phyloP scores from a whole-genome alignment of 352 stramenopile species.

The Lagenidium sp. region DNA sequence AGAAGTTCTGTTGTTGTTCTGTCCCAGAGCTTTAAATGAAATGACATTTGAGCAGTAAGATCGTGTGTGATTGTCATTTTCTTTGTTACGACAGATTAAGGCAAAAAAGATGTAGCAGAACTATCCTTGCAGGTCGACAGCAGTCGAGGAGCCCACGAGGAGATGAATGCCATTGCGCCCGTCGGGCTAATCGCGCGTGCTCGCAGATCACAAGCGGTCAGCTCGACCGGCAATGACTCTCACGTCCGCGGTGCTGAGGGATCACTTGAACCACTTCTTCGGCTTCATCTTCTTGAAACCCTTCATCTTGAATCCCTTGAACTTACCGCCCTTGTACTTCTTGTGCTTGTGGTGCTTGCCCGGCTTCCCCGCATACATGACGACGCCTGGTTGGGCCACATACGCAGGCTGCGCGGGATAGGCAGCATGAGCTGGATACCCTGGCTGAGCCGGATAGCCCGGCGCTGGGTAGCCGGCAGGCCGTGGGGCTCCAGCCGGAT shows the following conservation, averaged over 20 bases:
- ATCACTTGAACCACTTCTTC: constrained; percentile 19
- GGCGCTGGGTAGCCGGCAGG: constrained; percentile 17
- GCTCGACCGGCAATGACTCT: too few relatives aligned
- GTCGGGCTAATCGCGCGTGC: too few relatives aligned
- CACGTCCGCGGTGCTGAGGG: not conserved
- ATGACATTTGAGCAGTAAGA: too few relatives aligned
- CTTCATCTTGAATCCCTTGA: constrained; percentile 12
- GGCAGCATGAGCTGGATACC: constrained; percentile 18
- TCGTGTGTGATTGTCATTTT: too few relatives aligned
- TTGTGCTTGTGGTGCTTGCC: constrained; percentile 21
- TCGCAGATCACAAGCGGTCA: too few relatives aligned
- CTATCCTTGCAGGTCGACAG: too few relatives aligned
- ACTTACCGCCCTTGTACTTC: constrained; percentile 5
- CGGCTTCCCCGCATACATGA: constrained; percentile 16
- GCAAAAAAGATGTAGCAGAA: too few relatives aligned
- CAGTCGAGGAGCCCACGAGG: too few relatives aligned
- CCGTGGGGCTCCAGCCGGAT: constrained; percentile 7
- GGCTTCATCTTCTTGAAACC: constrained; percentile 23
- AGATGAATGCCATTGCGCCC: too few relatives aligned
- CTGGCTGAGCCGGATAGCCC: constrained; percentile 18
- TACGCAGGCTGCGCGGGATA: constrained; percentile 16
- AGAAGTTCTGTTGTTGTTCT: too few relatives aligned
- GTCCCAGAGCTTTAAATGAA: too few relatives aligned
- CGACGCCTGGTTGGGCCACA: constrained; percentile 16
- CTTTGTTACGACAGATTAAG: too few relatives aligned